Percentiles rank a stretch among this genome's conserved stretches.
Conservation (phyloP, 805 yeast genomes). For the Barnettozyma botsteinii region DNA sequence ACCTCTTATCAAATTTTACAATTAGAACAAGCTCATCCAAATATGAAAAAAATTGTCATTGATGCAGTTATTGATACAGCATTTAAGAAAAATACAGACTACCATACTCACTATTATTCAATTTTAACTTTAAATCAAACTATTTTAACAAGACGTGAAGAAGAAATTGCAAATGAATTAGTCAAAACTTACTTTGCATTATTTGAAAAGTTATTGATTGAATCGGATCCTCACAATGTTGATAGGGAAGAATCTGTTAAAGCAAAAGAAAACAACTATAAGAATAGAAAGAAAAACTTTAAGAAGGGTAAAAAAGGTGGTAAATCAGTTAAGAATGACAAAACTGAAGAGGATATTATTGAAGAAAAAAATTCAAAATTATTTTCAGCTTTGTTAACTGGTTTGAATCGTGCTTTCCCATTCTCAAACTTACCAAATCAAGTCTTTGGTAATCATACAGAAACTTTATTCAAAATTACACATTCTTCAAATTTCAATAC, state of each 20-base stretch:
- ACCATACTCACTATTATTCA: conserved; percentile 85
- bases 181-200: conserved; percentile 80
- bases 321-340: conserved; percentile 60
- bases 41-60: conserved; percentile 80
- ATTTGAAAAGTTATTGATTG: conserved; percentile 76
- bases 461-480: conserved; percentile 82
- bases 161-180: conserved; percentile 73
- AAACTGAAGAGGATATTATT: conserved; percentile 54
- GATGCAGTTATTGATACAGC: conserved; percentile 77
- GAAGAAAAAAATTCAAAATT: conserved; percentile 82
- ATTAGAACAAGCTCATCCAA: conserved; percentile 88
- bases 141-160: conserved; percentile 72
- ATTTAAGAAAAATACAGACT: conserved; percentile 69
- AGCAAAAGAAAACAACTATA: conserved; percentile 40
- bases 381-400: conserved; percentile 88
- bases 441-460: conserved; percentile 68
- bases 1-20: conserved; percentile 76
- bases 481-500: conserved; percentile 94
- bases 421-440: conserved; percentile 72
- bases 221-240: conserved; percentile 48
- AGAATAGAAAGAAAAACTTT: conserved; percentile 66
- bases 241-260: conserved; percentile 35
- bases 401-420: conserved; percentile 94
- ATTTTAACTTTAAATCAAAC: conserved; percentile 89
- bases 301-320: conserved; percentile 89